Conservation (phyloP, 257 asterid genomes). For the Plectranthus barbatus region DNA sequence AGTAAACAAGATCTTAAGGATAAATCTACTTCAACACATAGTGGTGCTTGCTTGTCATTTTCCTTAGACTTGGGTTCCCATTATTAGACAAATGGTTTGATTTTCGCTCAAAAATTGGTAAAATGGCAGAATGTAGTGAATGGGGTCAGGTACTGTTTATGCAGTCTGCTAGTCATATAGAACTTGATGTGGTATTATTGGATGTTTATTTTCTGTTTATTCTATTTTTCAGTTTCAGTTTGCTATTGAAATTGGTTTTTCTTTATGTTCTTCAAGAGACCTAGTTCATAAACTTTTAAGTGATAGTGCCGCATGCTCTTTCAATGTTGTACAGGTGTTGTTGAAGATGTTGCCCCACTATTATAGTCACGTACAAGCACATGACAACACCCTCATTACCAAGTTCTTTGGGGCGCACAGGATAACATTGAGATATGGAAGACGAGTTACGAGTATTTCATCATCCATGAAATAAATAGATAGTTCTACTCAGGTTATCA, state of each 20-base stretch:
- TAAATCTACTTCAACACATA: no score
- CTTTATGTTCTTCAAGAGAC: not conserved
- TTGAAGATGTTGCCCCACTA: constrained; percentile 86
- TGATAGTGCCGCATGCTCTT: constrained; percentile 8
- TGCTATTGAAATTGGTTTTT: not conserved
- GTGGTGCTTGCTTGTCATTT: not conserved
- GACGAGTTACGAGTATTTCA: constrained; percentile 66
- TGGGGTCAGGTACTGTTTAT: not conserved
- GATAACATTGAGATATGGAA: constrained; percentile 53
- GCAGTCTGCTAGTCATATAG: not conserved
- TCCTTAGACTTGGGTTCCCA: not conserved
- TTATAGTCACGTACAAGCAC: constrained; percentile 62
- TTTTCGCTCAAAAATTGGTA: not conserved
- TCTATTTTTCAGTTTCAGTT: not conserved
- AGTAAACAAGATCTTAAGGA: no score
- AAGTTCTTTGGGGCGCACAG: constrained; percentile 91
- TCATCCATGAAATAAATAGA: not conserved
- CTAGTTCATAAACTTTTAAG: not conserved
- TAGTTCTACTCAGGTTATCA: not conserved
- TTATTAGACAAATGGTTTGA: not conserved
- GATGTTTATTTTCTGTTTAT: not conserved
- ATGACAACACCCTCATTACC: constrained; percentile 92
- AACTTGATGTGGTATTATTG: not conserved
- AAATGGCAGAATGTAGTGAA: not conserved
- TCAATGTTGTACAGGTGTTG: constrained; percentile 44